Evolutionary conservation across 306 rosid genomes (phyloP), one percentile per base, ranked within the genome.

Genomic region (Rosa rugosa): DNA sequence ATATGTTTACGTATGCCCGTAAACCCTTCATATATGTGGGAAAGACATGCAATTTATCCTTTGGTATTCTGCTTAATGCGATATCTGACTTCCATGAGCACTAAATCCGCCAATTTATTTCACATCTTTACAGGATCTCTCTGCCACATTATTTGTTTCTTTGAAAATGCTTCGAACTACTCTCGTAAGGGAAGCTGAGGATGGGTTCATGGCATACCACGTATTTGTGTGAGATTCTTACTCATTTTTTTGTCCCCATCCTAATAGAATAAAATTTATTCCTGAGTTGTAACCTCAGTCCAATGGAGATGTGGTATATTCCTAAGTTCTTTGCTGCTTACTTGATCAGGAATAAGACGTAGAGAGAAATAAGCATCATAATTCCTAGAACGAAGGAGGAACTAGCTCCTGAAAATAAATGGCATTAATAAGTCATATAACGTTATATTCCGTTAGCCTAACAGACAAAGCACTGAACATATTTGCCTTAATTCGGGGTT

Each of bases 381-480:
- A 27, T 91, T 53, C 98, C 98, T n/a, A 91, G 96, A 83, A 88
- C 99, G 2, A 88, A 87, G 77, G 93, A 93, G 71, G 99, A 93
- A 86, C 97, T 27, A 27, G 31, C 31, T 95, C 80, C 93, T 87
- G 47, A 96, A 95, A 65, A 90, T 95, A 80, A 86, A 79, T 79
- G 98, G 98, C 87, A 84, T 95, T 38, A 84, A 94, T 82, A 90
- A 90, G 99, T 89, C 79, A 66, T 66, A 66, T 22, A 45, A 38
- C 73, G 27, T 46, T 71, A 54, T 11, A 46, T 69, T 56, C 69
- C 42, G 56, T 7, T 81, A 6, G 27, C 69, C n/a, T n/a, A 31
- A 31, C 25, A 74, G 71, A 63, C 66, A 69, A 27, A 22, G 77
- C 71, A 14, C 73, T 77, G 8, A 77, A 81, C 51, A 17, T 63